Conservation (phyloP, 148 eudicot species). For the Rhododendron vialii region DNA sequence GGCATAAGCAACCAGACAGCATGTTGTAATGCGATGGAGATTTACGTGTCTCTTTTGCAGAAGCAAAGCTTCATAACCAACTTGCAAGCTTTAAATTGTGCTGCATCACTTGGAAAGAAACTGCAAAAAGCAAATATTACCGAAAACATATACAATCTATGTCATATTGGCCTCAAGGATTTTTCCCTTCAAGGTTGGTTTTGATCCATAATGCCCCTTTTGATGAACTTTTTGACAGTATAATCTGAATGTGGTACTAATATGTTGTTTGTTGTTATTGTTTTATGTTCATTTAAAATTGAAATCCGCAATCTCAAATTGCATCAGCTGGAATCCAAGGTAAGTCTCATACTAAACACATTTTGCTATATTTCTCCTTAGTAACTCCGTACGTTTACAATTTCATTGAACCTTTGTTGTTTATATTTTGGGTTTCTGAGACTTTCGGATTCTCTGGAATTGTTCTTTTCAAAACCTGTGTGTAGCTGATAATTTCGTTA, state of each 20-base stretch:
- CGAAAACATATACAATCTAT: conserved; percentile 62
- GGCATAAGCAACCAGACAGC: conserved; percentile 40
- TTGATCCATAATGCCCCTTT: neutral
- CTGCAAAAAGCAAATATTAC: conserved; percentile 71
- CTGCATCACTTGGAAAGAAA: conserved; percentile 78
- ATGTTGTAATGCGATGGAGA: conserved; percentile 67
- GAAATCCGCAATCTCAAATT: conserved; percentile 19
- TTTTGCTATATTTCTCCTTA: neutral
- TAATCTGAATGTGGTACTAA: conserved; percentile 13
- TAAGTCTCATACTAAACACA: conserved; percentile 22
- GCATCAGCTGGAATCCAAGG: conserved; percentile 72
- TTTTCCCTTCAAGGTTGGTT: conserved; percentile 89
- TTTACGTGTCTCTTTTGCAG: conserved; percentile 77
- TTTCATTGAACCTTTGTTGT: neutral
- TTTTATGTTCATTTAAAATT: conserved; percentile 22
- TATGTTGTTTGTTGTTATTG: conserved; percentile 10
- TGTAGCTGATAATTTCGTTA: neutral
- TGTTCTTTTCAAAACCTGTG: neutral
- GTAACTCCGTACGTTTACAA: neutral
- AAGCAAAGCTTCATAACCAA: conserved; percentile 89
- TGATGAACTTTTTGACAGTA: neutral
- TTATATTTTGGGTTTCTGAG: neutral
- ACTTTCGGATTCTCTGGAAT: neutral
- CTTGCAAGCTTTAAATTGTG: conserved; percentile 95
- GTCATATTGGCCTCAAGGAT: conserved; percentile 87